A percentile compares a stretch with the other conserved stretches of the same genome.
phyloP scores from a whole-genome alignment of 208 protist species.

The Leishmania major region DNA sequence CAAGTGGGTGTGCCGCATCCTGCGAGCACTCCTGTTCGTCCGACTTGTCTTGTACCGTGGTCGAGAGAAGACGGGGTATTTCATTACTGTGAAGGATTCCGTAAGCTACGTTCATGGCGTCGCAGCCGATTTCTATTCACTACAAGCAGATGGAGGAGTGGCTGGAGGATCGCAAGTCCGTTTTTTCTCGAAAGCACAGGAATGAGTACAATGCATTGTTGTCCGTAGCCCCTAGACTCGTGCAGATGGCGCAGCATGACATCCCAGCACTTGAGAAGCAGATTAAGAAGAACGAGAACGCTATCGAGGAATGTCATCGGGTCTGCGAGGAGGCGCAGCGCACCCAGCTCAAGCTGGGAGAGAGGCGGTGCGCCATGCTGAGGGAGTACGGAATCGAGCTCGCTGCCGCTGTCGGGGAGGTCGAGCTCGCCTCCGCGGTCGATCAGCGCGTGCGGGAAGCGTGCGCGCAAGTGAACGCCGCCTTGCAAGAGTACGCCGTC shows the following conservation, averaged over 20 bases:
- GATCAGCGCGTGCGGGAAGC: constrained; percentile 41
- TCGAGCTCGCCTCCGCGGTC: constrained; percentile 32
- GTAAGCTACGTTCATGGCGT: constrained; percentile 31
- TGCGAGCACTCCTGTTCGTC: background rate
- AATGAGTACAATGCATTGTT: constrained; percentile 49
- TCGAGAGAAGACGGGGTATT: background rate
- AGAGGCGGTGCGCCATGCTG: constrained; percentile 43
- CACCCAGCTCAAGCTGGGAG: constrained; percentile 27
- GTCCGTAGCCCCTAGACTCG: constrained; percentile 47
- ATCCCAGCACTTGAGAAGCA: constrained; percentile 69
- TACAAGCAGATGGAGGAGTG: constrained; percentile 88
- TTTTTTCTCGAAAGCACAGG: constrained; percentile 60
- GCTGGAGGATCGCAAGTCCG: constrained; percentile 63
- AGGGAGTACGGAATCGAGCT: constrained; percentile 42
- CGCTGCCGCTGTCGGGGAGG: constrained; percentile 1
- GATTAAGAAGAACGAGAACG: constrained; percentile 39
- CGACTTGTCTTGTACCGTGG: background rate
- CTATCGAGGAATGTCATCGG: constrained; percentile 60
- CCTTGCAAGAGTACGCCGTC: constrained; percentile 34
- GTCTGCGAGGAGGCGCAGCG: constrained; percentile 59
- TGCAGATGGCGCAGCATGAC: constrained; percentile 73
- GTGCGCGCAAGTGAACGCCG: constrained; percentile 27
- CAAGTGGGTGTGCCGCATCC: too few species aligned
- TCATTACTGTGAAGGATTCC: background rate
- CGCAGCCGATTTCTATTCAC: constrained; percentile 66